phyloP scores from a whole-genome alignment of 2,329 filamentous ascomycete species.

The Neopestalotiopsis sp. region DNA sequence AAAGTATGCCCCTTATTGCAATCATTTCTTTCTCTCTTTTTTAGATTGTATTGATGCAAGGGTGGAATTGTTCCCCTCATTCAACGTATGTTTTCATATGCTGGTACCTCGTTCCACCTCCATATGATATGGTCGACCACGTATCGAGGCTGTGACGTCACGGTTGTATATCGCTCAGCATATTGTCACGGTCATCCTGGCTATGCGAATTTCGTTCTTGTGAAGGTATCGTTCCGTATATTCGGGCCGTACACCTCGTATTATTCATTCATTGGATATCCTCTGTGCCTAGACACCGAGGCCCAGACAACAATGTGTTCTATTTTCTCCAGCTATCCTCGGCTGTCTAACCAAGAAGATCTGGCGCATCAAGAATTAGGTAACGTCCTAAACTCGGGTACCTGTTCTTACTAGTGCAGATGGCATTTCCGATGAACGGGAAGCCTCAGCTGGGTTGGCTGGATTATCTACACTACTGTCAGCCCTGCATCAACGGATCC shows the following conservation, averaged over 20 bases:
- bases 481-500: constrained; percentile 1
- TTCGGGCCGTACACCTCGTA: too few relatives aligned
- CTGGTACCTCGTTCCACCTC: not conserved
- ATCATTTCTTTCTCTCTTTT: not conserved
- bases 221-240: too few relatives aligned
- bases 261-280: not conserved
- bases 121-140: not conserved
- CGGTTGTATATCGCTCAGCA: not conserved
- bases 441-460: constrained; percentile 1
- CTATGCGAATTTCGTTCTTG: too few relatives aligned
- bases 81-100: not conserved
- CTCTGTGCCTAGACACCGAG: not conserved
- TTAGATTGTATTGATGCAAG: not conserved
- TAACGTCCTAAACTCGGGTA: not conserved
- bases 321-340: not conserved
- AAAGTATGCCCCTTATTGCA: not conserved
- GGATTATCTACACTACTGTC: not conserved
- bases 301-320: not conserved
- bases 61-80: not conserved
- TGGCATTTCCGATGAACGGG: not conserved
- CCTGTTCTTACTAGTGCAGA: not conserved
- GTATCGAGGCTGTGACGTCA: not conserved
- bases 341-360: not conserved
- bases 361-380: not conserved
- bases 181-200: not conserved